Evolutionary conservation across 495 filamentous ascomycete species (phyloP).

Genomic region (Hapsidospora chrysogenum): DNA sequence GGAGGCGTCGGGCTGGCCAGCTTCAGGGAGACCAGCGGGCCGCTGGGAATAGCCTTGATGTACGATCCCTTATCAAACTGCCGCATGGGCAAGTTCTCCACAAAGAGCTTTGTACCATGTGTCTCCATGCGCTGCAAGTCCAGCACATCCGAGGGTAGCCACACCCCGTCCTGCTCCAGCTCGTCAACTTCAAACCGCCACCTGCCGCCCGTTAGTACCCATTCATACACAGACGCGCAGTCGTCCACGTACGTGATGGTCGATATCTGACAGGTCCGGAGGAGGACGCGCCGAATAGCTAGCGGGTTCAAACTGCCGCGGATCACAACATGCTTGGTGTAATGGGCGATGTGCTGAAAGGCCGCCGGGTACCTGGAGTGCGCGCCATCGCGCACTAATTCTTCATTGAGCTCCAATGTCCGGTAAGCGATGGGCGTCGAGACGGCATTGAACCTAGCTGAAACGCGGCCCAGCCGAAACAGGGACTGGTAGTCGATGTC

Average conservation of each 20-base stretch:
- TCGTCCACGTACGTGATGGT: too few relatives aligned
- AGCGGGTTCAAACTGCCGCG: constrained; percentile 10
- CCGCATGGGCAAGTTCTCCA: constrained; percentile 12
- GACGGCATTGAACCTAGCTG: constrained; percentile 9
- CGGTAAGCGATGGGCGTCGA: constrained; percentile 12
- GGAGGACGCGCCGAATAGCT: too few relatives aligned
- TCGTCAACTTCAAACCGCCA: constrained; percentile 5
- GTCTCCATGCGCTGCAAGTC: neutral
- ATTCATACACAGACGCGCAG: too few relatives aligned
- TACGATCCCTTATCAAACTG: constrained; percentile 5
- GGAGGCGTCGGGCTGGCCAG: constrained; percentile 9
- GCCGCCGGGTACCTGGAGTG: too few relatives aligned
- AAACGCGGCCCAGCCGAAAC: neutral
- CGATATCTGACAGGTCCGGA: too few relatives aligned
- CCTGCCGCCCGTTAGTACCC: constrained; percentile 3
- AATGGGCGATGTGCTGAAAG: constrained; percentile 6
- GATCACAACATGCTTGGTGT: constrained; percentile 11
- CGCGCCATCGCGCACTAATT: too few relatives aligned
- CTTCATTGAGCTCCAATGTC: constrained; percentile 7
- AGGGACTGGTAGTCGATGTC: neutral
- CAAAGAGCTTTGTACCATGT: constrained; percentile 7
- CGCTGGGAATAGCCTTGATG: constrained; percentile 8
- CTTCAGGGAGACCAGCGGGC: constrained; percentile 10
- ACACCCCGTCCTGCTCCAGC: constrained; percentile 1
- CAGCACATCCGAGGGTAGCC: constrained; percentile 9